phyloP scores from a whole-genome alignment of 768 basidiomycete genomes.

The Amyloporia xantha region DNA sequence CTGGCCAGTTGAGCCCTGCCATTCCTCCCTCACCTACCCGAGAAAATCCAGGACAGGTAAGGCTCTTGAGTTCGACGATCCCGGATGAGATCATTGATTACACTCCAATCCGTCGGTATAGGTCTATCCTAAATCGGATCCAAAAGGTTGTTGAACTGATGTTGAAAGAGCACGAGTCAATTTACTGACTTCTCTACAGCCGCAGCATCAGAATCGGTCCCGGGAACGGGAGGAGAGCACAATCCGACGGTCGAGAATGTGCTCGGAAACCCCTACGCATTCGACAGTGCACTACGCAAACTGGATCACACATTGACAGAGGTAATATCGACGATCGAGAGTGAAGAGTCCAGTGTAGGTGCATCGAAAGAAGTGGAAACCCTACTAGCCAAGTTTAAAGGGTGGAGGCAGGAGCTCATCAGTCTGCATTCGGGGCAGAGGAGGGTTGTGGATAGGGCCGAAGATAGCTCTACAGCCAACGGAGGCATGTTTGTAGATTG shows the following conservation, averaged over 20 bases:
- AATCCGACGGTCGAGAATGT: constrained; percentile 18
- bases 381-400: constrained; percentile 33
- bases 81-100: no score
- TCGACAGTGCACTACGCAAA: constrained; percentile 35
- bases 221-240: constrained; percentile 16
- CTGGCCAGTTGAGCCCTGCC: constrained; percentile 26
- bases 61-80: neutral
- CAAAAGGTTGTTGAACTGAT: constrained; percentile 28
- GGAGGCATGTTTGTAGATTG: constrained; percentile 2
- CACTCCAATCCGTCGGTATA: no score
- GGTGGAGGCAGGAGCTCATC: constrained; percentile 37
- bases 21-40: constrained; percentile 38
- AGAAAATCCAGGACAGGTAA: constrained; percentile 43
- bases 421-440: constrained; percentile 23
- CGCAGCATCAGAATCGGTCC: constrained; percentile 16
- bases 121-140: constrained; percentile 44
- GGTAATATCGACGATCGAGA: constrained; percentile 37
- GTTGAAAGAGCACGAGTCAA: no score
- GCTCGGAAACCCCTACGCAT: constrained; percentile 43
- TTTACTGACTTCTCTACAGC: constrained; percentile 13
- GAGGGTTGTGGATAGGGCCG: neutral
- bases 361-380: constrained; percentile 27
- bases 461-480: neutral
- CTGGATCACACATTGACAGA: constrained; percentile 38
- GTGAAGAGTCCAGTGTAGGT: constrained; percentile 33